Base-by-base conservation (phyloP, 2,329 filamentous ascomycete species). In the Fusarium torulosum region DNA sequence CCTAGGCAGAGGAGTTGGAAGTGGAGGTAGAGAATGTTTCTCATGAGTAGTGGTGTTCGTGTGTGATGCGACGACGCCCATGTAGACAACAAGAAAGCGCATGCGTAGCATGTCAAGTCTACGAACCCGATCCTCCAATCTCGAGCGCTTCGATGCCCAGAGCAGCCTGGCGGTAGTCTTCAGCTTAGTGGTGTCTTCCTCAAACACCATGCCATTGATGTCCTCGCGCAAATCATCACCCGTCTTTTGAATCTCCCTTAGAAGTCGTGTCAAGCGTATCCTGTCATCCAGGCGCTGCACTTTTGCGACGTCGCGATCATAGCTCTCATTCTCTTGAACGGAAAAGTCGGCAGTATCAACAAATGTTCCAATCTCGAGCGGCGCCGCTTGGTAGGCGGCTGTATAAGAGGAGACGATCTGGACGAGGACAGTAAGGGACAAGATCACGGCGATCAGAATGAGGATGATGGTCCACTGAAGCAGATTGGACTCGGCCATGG, bases 61-160 rank as follows among this genome's bases (percentile, higher is more conserved):
- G 53, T 72, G 71, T 51, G 76, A 77, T 35, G 79, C 75, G 53
- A 90, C 81, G 62, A 88, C 83, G 66, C 87, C 85, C 85, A 90
- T 86, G 75, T 88, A 89, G 37, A 88, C 82, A 35, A 89, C 86
- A 31, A 90, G 77, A 73, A 90, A 90, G 63, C 88, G 84, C 86
- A 88, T 89, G 74, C 88, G 83, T 73, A 90, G 75, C 71, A 89
- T 76, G 69, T 90, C 88, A 40, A 90, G 78, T 45, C 87, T 81
- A 55, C 85, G 82, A 53, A 90, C 79, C 51, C 85, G 83, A 67
- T 88, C 86, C 74, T 88, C 85, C 49, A 90, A 78, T 51, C 81
- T 79, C 50, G 75, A 76, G 69, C 85, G 83, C 72, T 85, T 85
- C 59, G 79, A 79, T 6, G 85, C 86, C 88, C 88, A 90, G 25